Conservation (phyloP, 140 eudicot species). For the Oenanthe javanica region DNA sequence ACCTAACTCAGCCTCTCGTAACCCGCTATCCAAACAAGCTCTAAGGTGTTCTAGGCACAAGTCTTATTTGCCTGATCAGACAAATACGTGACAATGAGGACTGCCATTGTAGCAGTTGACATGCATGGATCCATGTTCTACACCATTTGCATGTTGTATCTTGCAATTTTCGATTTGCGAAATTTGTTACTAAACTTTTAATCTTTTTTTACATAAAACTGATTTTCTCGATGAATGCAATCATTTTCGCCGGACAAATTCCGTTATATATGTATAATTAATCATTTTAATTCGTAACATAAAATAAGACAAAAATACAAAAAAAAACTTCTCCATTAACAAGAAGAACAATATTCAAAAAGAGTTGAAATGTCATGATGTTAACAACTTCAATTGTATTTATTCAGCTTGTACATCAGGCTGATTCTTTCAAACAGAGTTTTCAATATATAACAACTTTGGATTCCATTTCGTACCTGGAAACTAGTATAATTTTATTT, state of each 20-base stretch:
- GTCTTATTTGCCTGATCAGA: no score
- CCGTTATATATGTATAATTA: not conserved
- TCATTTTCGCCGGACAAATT: not conserved
- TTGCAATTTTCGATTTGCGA: no score
- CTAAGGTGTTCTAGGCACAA: no score
- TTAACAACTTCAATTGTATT: not conserved
- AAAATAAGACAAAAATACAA: no score
- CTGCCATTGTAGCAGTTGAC: no score
- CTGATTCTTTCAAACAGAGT: slow-evolving; percentile 2
- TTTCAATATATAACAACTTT: not conserved
- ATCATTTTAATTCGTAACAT: not conserved
- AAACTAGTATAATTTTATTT: not conserved
- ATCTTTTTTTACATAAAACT: no score
- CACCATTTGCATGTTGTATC: no score
- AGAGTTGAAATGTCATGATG: slow-evolving; percentile 6
- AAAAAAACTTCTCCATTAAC: not conserved
- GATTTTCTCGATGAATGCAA: not conserved
- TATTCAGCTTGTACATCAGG: not conserved
- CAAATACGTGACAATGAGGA: no score
- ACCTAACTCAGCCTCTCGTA: no score
- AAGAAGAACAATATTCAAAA: not conserved
- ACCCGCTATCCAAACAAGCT: no score
- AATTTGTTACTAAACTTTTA: no score
- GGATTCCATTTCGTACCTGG: not conserved
- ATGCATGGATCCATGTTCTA: no score